Conservation (phyloP, 345 rosid species). For the Gossypium bickii region DNA sequence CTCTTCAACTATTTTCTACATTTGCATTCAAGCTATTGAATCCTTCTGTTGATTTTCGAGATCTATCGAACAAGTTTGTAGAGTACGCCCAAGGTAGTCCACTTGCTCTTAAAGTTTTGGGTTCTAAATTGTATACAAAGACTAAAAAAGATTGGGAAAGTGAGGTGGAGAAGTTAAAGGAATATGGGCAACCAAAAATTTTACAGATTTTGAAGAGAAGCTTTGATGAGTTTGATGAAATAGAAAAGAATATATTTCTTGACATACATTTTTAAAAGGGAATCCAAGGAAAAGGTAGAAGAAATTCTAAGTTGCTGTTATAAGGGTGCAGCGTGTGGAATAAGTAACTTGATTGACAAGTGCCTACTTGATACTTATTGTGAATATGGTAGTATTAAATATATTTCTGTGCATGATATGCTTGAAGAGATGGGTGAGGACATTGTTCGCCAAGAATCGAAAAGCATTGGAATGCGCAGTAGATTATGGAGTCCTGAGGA, state of each 20-base stretch:
- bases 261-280: too few species aligned
- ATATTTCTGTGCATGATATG: too few species aligned
- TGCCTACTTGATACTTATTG: neutral
- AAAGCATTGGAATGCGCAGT: slow-evolving; percentile 22
- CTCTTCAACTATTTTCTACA: neutral
- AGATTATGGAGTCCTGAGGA: slow-evolving; percentile 13
- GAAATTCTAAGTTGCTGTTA: too few species aligned
- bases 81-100: neutral
- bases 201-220: too few species aligned
- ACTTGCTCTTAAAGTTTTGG: neutral
- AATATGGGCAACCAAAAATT: neutral
- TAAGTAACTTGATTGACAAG: neutral
- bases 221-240: too few species aligned
- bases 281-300: neutral
- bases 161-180: neutral
- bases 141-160: neutral
- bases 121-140: neutral
- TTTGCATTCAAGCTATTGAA: neutral
- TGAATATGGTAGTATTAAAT: too few species aligned
- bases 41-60: neutral
- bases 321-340: neutral
- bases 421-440: neutral
- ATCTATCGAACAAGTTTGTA: neutral
- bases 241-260: too few species aligned
- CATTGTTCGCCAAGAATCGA: slow-evolving; percentile 11